Percentiles rank a stretch among this genome's conserved stretches.
Conservation (phyloP, 805 yeast species). For the Metschnikowia koreensis region DNA sequence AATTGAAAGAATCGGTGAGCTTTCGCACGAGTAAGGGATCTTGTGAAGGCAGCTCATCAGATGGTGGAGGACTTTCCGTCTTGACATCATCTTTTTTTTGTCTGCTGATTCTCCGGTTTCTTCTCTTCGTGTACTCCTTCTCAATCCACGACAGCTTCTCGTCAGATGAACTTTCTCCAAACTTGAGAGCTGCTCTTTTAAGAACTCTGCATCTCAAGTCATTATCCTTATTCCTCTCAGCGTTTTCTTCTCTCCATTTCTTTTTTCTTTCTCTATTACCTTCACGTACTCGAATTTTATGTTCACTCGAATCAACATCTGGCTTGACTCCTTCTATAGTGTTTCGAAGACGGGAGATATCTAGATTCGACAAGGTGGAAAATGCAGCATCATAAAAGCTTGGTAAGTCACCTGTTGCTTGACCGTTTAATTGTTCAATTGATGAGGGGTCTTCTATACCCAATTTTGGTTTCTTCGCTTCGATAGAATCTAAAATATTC, state of each 20-base stretch:
- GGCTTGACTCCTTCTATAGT: slow-evolving; percentile 24
- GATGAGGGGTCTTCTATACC: neutral
- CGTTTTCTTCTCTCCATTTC: slow-evolving; percentile 79
- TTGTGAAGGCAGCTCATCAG: slow-evolving; percentile 13
- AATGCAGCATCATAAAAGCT: slow-evolving; percentile 21
- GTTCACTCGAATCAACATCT: slow-evolving; percentile 33
- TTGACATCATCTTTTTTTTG: slow-evolving; percentile 31
- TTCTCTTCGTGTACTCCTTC: slow-evolving; percentile 65
- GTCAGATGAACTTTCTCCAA: slow-evolving; percentile 57
- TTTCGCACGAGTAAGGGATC: slow-evolving; percentile 28
- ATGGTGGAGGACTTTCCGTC: slow-evolving; percentile 3
- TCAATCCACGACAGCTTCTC: slow-evolving; percentile 69
- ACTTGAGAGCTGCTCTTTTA: slow-evolving; percentile 65
- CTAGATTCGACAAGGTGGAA: slow-evolving; percentile 26
- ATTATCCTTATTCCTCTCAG: slow-evolving; percentile 79
- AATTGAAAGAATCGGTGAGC: slow-evolving; percentile 35
- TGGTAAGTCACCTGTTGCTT: neutral
- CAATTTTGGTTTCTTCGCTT: neutral
- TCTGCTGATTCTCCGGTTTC: slow-evolving; percentile 55
- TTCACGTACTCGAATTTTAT: slow-evolving; percentile 55
- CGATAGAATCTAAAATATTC: slow-evolving; percentile 19
- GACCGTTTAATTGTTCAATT: neutral
- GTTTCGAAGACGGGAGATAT: slow-evolving; percentile 19
- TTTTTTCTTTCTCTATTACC: slow-evolving; percentile 79
- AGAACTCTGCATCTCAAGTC: slow-evolving; percentile 78